Base-by-base conservation (phyloP, 495 filamentous ascomycete genomes). In the Extremus antarcticus region DNA sequence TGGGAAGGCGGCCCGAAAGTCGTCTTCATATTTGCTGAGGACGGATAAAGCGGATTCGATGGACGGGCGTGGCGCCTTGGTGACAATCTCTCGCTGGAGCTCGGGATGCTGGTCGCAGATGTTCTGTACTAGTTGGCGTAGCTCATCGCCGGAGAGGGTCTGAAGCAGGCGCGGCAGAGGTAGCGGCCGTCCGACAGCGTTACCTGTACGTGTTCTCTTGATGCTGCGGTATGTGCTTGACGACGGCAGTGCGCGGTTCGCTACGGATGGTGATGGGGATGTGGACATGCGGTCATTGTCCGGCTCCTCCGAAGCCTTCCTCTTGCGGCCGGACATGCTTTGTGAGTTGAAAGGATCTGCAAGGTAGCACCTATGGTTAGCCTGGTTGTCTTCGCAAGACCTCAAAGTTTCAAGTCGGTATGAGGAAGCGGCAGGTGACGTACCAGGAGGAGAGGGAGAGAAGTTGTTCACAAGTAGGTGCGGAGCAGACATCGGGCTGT, bases 71-170 rank as follows among this genome's bases (percentile, higher is more conserved):
- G 92, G 92, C 32, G 91, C 88, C 24, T 82, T 81, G 38, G 83
- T 78, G n/a, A 87, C 81, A 8, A 98, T 82, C 71, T 96, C 90
- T 50, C 84, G 76, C 29, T 79, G 82, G 50, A 91, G 79, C 52
- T 81, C 80, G 3, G 90, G 89, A 68, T 95, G 88, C 63, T 86
- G 82, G 58, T 92, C 84, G 72, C 89, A 95, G 61, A 98, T 85
- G 35, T 82, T 83, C 58, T 88, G 86, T 10, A 98, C 79, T 0
- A 96, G 81, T 19, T 77, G 78, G 53, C 92, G 80, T 60, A 97
- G 73, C 51, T 90, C 87, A 60, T 87, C 79, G 25, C 80, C 82
- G 63, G 90, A 86, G 29, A 98, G 77, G 0, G 92, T 96, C 72
- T 98, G 90, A 51, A 98, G 78, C 3, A 96, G 77, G 51, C 92